Evolutionary conservation across 2,329 filamentous ascomycete species (phyloP), one percentile per base, ranked within the genome.

Genomic region (Diplocarpon mali): DNA sequence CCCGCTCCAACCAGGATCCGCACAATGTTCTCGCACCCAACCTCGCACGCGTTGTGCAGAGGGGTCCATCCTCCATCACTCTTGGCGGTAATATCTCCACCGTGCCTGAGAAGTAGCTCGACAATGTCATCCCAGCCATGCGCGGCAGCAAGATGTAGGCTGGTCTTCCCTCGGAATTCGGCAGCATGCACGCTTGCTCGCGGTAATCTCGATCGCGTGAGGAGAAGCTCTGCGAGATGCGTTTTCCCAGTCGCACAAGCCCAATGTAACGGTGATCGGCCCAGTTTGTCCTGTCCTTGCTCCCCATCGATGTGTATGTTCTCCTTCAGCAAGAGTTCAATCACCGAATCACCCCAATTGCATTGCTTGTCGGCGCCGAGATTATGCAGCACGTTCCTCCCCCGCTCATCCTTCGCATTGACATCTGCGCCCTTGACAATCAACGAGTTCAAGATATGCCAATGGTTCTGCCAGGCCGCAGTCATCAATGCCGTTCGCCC

Each of bases 391-490:
- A 57, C 51, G 45, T 56, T 58, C 30, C 54, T 45, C 11, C 48
- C 48, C 37, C 44, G 29, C 3, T 40, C 24, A 28, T 57, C 55
- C 28, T 53, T 53, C 24, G 45, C 53, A 41, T 57, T 57, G 10
- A 54, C 35, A 38, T 59, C 45, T 1, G 54, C 54, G 2, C 56
- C 55, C 20, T 48, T 50, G n/a, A 44, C 41, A 10, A 59, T 47
- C 28, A 59, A 32, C 16, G 45, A 43, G 14, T 53, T 48, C 12
- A 57, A 45, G 12, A 56, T 50, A 41, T 58, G 50, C 46, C 45
- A 56, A 24, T 53, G 52, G 36, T 56, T 54, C 34, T 48, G 48
- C 56, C 54, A 57, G n/a, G 54, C 55, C 10, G 53, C 55, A 13
- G 49, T 55, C 53, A 56, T 57, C n/a, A 58, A 38, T 0, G 52